Base-by-base conservation (phyloP, 768 basidiomycete genomes). In the Neoboletus magnificus region DNA sequence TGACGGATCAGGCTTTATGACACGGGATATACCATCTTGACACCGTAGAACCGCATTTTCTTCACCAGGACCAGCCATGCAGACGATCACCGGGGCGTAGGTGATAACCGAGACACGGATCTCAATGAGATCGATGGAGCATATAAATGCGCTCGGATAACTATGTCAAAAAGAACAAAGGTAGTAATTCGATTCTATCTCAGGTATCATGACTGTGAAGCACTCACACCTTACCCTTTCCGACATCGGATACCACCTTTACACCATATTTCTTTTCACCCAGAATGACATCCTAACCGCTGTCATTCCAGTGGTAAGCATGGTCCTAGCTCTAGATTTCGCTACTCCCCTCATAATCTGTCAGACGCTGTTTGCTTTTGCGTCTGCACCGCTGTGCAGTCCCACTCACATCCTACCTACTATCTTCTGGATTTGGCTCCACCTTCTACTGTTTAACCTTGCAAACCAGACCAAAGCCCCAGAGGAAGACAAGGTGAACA, bases 271-370 rank as follows among this genome's bases (percentile, higher is more conserved):
- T 51, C 72, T 77, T 32, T 79, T 80, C 66, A 76, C 72, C 23
- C 73, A 74, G 58, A 75, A 78, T 15, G 80, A 81, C 58, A 70
- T 79, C 57, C 70, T 76, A 50, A 80, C 79, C 0, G 77, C 74
- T 4, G 50, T 81, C 4, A 63, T 81, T 32, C 80, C 80, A 2
- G 74, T 79, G 54, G 80, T 80, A 55, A 56, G 78, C 62, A 30
- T 11, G 2, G 2, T 4, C 0, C n/a, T 20, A 3, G 16, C 11
- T 46, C 7, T 0, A 0, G 15, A 15, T 1, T 12, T 42, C 29
- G 1, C 3, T 18, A 13, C 60, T 60, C 46, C 45, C 29, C 15
- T 33, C 22, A 49, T 33, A 13, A 30, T 11, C 10, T 39, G 18
- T 22, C 12, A 77, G 76, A 69, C 66, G 6, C 46, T 74, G 11